Evolutionary conservation across 345 rosid genomes (phyloP).

Genomic region (Citrus sinensis): DNA sequence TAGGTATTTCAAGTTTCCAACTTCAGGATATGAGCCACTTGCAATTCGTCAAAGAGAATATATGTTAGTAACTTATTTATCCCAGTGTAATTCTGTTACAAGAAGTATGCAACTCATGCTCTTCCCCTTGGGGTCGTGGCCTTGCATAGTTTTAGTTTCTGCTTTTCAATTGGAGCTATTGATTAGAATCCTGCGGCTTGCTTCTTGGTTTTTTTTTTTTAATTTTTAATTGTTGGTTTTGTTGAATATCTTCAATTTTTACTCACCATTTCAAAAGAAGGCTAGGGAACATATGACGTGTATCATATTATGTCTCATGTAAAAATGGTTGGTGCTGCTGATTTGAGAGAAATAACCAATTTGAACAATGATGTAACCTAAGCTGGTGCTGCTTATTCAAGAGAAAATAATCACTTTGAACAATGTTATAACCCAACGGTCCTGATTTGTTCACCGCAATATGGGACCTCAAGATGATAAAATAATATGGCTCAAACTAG

Average conservation of each 20-base stretch:
- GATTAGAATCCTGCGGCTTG: not conserved
- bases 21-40: not conserved
- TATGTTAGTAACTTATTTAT: not conserved
- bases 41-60: not conserved
- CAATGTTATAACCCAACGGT: not conserved
- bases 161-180: not conserved
- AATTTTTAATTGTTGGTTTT: not conserved
- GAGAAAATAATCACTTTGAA: not conserved
- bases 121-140: not conserved
- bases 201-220: not conserved
- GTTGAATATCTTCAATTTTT: not conserved
- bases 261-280: not conserved
- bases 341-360: not conserved
- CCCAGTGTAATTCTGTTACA: not conserved
- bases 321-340: not conserved
- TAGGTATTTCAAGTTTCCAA: not conserved
- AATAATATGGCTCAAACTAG: not conserved
- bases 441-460: not conserved
- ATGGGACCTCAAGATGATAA: not conserved
- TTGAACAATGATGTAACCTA: not conserved
- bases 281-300: not conserved
- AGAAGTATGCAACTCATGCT: no score
- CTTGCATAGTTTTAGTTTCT: not conserved
- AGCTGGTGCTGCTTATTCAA: not conserved
- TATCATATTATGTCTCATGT: not conserved